A percentile compares a stretch with the other conserved stretches of the same genome.
phyloP scores from a whole-genome alignment of 352 stramenopile genomes.

The Phytophthora tubulina region DNA sequence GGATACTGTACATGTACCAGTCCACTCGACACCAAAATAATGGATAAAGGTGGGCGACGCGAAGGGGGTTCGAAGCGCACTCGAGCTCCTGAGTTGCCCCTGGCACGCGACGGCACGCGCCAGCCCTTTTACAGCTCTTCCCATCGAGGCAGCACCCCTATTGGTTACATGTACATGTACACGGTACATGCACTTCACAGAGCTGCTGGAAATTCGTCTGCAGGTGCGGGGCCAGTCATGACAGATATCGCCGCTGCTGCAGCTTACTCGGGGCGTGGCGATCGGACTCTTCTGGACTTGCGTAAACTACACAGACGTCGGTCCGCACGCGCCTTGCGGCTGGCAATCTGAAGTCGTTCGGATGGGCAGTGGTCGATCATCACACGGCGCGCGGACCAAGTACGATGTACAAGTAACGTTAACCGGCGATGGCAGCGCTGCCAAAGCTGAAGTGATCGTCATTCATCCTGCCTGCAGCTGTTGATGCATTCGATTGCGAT shows the following conservation, averaged over 20 bases:
- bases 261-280: conserved; percentile 1
- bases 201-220: conserved; percentile 27
- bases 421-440: background rate
- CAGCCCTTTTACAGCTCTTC: conserved; percentile 18
- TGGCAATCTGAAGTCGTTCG: background rate
- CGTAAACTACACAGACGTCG: conserved; percentile 2
- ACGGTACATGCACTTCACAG: conserved; percentile 1
- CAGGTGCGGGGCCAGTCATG: conserved; percentile 7
- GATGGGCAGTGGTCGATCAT: background rate
- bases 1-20: background rate
- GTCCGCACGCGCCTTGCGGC: background rate
- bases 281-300: conserved; percentile 3
- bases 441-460: conserved; percentile 25
- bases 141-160: conserved; percentile 5
- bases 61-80: conserved; percentile 9
- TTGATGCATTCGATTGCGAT: conserved; percentile 3
- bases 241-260: conserved; percentile 16
- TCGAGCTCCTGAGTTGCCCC: conserved; percentile 21
- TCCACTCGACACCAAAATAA: conserved; percentile 21
- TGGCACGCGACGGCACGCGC: conserved; percentile 29
- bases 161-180: too few species aligned
- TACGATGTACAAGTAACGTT: background rate
- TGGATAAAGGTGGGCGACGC: conserved; percentile 26
- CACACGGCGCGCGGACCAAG: background rate
- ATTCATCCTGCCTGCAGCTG: conserved; percentile 3